Base-by-base conservation (phyloP, 306 rosid genomes). In the Lupinus albus region DNA sequence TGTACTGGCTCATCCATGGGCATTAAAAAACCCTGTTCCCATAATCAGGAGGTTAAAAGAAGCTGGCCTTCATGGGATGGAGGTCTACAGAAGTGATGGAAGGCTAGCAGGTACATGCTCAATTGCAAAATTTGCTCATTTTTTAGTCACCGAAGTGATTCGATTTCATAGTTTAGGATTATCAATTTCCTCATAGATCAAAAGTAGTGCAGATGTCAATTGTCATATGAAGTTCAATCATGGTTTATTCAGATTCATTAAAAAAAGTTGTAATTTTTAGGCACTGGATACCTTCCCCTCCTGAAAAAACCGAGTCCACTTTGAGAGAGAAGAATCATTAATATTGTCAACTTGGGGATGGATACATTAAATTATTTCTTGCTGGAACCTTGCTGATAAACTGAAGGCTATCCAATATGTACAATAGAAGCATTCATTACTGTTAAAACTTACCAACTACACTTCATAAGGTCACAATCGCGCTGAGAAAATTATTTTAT, bases 1-100 rank as follows among this genome's bases (percentile, higher is more conserved):
- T 28, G 98, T 89, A 41, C 82, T 93, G 61, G 98, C 98, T 83
- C 98, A 93, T 82, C 98, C 98, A 6, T 93, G 98, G 98, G 93
- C 94, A 9, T 65, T 93, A 67, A 93, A 89, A 79, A 86, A 83
- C 74, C 95, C 95, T 2, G 78, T 79, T 66, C 78, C 88, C 38
- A 54, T 93, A 49, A 76, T 89, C 15, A 81, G 84, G 79, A 83
- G 91, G 78, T 84, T 89, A 41, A 86, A 81, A 80, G 98, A 84
- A 75, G 98, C 95, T 9, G 98, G 98, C 67, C 98, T 93, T 76
- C 97, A 93, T 62, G 98, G 98, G 69, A 83, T 93, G 76, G 98
- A 93, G 80, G 98, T 88, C 74, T 80, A 84, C 80, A 84, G 87
- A 75, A 89, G 95, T 72, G 98, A 93, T 13, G 98, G 98, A 77